These are phyloP conservation scores for Cryptosporidium sp. DNA, from an alignment of 169 alveolate species.

Conservation along the genomic window DNA sequence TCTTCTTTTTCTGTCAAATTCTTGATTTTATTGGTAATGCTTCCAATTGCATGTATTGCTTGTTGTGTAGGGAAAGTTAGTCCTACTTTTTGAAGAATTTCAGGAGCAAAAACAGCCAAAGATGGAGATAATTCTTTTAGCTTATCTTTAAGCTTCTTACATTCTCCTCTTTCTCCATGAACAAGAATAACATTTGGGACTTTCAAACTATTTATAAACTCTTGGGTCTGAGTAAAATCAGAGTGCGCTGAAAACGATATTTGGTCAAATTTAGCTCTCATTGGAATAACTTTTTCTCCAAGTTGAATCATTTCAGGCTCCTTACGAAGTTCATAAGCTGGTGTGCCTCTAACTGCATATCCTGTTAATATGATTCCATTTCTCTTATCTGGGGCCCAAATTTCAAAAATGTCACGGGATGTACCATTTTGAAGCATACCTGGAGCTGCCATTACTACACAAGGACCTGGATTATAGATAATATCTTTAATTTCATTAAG, in stretches of 20 bases:
- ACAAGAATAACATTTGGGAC: slow-evolving; percentile 96
- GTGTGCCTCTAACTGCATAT: slow-evolving; percentile 96
- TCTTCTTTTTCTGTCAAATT: slow-evolving; percentile 1
- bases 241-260: slow-evolving; percentile 96
- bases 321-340: slow-evolving; percentile 94
- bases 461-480: slow-evolving; percentile 85
- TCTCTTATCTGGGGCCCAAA: slow-evolving; percentile 93
- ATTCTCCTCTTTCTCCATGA: slow-evolving; percentile 95
- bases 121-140: slow-evolving; percentile 80
- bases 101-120: slow-evolving; percentile 84
- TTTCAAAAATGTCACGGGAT: slow-evolving; percentile 94
- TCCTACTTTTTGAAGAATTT: slow-evolving; percentile 81
- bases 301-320: slow-evolving; percentile 90
- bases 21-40: slow-evolving; percentile 39
- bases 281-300: slow-evolving; percentile 84
- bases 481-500: slow-evolving; percentile 74
- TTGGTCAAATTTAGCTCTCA: slow-evolving; percentile 86
- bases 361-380: slow-evolving; percentile 98
- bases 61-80: slow-evolving; percentile 69
- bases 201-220: slow-evolving; percentile 89
- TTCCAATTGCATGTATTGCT: slow-evolving; percentile 38
- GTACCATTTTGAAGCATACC: slow-evolving; percentile 98
- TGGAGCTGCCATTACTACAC: slow-evolving; percentile 99
- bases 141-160: slow-evolving; percentile 85
- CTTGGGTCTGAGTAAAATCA: slow-evolving; percentile 94